These are phyloP conservation scores for Globisporangium rhizosaccharum DNA, from an alignment of 352 stramenopile genomes.

Conservation along the genomic window DNA sequence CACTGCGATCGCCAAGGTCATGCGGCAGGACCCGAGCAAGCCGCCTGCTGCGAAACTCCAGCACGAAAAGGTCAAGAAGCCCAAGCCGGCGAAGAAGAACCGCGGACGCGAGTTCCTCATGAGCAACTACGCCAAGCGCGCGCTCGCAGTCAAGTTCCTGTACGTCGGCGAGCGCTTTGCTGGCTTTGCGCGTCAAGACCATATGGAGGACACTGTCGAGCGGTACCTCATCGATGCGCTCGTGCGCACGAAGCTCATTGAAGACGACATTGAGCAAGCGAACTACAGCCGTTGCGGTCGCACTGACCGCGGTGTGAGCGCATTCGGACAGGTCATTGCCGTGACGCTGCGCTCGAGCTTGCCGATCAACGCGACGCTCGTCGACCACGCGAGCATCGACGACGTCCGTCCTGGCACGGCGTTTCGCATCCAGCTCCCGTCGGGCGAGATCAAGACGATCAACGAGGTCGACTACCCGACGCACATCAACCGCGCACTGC, in stretches of 20 bases:
- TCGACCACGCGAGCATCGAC: slow-evolving; percentile 63
- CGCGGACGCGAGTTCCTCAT: slow-evolving; percentile 57
- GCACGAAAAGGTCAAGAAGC: slow-evolving; percentile 43
- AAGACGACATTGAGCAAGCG: slow-evolving; percentile 57
- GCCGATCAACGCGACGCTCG: slow-evolving; percentile 48
- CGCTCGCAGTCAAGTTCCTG: slow-evolving; percentile 79
- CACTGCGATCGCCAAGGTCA: slow-evolving; percentile 66
- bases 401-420: slow-evolving; percentile 51
- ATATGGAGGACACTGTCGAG: slow-evolving; percentile 93
- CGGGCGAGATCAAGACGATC: slow-evolving; percentile 61
- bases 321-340: slow-evolving; percentile 76
- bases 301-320: slow-evolving; percentile 95
- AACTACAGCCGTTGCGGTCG: slow-evolving; percentile 95
- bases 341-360: slow-evolving; percentile 74
- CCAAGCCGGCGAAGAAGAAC: slow-evolving; percentile 33
- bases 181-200: slow-evolving; percentile 84
- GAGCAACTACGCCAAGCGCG: slow-evolving; percentile 67
- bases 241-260: slow-evolving; percentile 88
- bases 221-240: slow-evolving; percentile 92
- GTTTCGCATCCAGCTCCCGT: slow-evolving; percentile 55
- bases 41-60: slow-evolving; percentile 1
- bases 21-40: slow-evolving; percentile 18
- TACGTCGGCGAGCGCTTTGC: slow-evolving; percentile 87
- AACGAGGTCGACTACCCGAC: slow-evolving; percentile 95
- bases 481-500: slow-evolving; percentile 96